Percentiles rank a stretch among this genome's conserved stretches.
Conservation (phyloP, 345 rosid species). For the Hevea brasiliensis region DNA sequence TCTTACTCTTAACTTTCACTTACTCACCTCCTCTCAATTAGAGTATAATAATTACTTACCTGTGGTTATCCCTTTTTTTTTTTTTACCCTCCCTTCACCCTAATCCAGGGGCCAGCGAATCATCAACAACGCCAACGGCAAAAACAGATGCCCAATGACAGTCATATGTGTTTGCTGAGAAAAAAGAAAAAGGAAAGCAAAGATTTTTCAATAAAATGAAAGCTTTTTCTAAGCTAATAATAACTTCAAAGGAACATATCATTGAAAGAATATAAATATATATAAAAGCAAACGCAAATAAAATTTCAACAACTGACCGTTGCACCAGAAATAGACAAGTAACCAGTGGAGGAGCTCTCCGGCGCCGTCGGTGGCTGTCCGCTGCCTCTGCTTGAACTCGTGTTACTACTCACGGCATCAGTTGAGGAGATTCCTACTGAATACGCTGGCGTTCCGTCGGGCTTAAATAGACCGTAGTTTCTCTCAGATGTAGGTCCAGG, state of each 20-base stretch:
- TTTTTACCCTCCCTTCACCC: no score
- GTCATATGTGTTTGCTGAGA: conserved; percentile 5
- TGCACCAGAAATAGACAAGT: conserved; percentile 28
- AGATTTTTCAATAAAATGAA: no score
- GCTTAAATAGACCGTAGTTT: conserved; percentile 90
- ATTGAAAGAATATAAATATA: no score
- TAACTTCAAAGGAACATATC: no score
- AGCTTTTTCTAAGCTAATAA: no score
- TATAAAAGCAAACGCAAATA: neutral
- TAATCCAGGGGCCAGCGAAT: no score
- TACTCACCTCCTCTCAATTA: no score
- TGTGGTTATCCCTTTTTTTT: no score
- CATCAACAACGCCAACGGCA: neutral
- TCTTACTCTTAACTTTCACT: no score
- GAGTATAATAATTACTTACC: no score
- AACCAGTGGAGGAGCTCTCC: conserved; percentile 27
- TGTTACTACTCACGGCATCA: neutral
- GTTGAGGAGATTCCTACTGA: conserved; percentile 37
- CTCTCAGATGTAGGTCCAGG: conserved; percentile 94
- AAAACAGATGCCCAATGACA: neutral
- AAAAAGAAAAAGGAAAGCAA: neutral
- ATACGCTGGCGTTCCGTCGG: conserved; percentile 78
- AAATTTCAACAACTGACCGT: neutral
- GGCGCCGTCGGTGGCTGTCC: conserved; percentile 15
- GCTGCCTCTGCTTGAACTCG: neutral